Evolutionary conservation across 768 basidiomycete species (phyloP).

Genomic region (Rhodotorula diobovata): DNA sequence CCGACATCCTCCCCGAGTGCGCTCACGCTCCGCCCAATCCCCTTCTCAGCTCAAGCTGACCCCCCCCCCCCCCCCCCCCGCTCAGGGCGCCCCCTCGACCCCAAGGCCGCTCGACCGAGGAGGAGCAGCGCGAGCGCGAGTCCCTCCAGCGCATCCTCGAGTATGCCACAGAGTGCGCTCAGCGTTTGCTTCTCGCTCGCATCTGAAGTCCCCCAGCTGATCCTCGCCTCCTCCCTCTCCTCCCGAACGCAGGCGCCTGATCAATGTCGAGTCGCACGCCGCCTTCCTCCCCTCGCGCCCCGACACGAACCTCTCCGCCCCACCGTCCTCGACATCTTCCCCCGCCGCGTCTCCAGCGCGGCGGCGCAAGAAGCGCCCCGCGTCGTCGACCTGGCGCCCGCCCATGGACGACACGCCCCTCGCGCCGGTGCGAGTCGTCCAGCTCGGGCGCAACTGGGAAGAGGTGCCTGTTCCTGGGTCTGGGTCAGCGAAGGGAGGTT

Average conservation of each 20-base stretch:
- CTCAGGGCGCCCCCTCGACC: constrained; percentile 26
- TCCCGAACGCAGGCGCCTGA: constrained; percentile 6
- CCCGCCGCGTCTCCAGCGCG: neutral
- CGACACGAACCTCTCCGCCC: neutral
- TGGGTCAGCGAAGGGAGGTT: neutral
- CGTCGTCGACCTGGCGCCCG: neutral
- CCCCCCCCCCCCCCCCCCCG: neutral
- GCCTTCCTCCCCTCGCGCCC: neutral
- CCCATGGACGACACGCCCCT: neutral
- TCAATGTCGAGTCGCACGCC: constrained; percentile 18
- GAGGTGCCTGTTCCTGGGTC: neutral
- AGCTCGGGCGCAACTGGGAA: constrained; percentile 1
- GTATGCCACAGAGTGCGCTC: constrained; percentile 7
- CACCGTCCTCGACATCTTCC: neutral
- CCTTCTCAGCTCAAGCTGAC: neutral
- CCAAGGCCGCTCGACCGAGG: constrained; percentile 2
- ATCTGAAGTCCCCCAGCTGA: neutral
- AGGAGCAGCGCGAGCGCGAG: constrained; percentile 12
- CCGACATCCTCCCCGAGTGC: constrained; percentile 27
- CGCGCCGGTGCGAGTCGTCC: constrained; percentile 22
- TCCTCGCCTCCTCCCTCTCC: neutral
- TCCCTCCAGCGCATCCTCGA: constrained; percentile 7
- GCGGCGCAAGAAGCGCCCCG: neutral
- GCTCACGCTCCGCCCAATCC: too few species aligned
- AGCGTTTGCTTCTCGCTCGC: neutral